A percentile compares a stretch with the other conserved stretches of the same genome.
phyloP scores from a whole-genome alignment of 768 basidiomycete species.

The Boletellus emodensis region DNA sequence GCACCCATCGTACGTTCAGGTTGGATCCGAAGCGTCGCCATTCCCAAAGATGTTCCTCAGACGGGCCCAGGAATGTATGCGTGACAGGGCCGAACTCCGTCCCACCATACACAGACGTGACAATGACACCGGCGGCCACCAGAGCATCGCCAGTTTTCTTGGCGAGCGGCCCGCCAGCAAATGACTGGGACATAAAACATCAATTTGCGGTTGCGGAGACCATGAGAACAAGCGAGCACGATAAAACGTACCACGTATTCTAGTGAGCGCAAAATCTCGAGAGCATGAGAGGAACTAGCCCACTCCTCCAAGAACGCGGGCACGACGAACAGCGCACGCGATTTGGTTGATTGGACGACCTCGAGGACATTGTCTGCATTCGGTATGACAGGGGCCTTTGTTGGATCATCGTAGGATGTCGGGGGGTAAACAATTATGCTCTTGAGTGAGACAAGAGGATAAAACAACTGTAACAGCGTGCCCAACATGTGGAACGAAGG shows the following conservation, averaged over 20 bases:
- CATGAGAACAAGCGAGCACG: neutral
- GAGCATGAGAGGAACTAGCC: conserved; percentile 13
- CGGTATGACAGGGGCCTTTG: conserved; percentile 17
- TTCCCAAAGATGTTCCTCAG: conserved; percentile 32
- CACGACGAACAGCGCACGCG: conserved; percentile 13
- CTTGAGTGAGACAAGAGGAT: conserved; percentile 12
- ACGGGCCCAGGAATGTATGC: neutral
- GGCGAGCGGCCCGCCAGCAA: conserved; percentile 36
- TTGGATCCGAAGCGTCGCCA: conserved; percentile 28
- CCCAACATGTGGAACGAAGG: conserved; percentile 18
- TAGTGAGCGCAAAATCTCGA: conserved; percentile 17
- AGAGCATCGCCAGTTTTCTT: conserved; percentile 34
- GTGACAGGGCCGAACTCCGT: conserved; percentile 35
- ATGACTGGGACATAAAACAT: conserved; percentile 21
- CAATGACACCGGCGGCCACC: conserved; percentile 32
- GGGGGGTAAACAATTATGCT: conserved; percentile 20
- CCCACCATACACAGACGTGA: conserved; percentile 34
- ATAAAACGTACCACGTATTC: conserved; percentile 18
- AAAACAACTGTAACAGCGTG: conserved; percentile 9
- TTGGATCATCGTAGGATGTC: conserved; percentile 10
- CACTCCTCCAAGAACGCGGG: conserved; percentile 25
- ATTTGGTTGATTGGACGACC: conserved; percentile 8
- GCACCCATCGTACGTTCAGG: conserved; percentile 30
- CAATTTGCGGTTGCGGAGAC: neutral
- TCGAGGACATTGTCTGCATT: conserved; percentile 23